Conservation (phyloP, 2,329 filamentous ascomycete genomes). For the Myriosclerotinia duriaeana region DNA sequence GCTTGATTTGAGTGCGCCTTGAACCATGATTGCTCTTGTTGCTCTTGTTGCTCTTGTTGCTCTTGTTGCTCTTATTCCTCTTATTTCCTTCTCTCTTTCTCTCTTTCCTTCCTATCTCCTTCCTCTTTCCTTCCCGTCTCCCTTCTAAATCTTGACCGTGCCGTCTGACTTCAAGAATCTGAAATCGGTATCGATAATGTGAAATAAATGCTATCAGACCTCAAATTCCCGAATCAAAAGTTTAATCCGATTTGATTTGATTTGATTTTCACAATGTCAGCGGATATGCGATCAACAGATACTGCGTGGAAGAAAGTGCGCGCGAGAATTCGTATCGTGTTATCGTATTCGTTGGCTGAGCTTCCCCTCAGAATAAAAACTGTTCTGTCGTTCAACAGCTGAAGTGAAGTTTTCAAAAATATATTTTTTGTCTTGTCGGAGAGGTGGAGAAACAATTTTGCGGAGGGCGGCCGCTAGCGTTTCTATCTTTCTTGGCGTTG, state of each 20-base stretch:
- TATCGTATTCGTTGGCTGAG: neutral
- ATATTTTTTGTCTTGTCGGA: neutral
- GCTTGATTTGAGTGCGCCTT: constrained; percentile 40
- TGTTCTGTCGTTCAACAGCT: neutral
- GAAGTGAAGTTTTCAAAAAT: neutral
- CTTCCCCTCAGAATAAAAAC: neutral
- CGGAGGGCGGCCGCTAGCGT: constrained; percentile 14
- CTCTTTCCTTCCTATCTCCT: neutral
- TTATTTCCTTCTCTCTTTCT: neutral
- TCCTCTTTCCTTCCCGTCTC: neutral
- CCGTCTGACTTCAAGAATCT: too few species aligned
- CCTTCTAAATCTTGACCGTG: too few species aligned
- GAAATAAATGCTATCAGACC: too few species aligned
- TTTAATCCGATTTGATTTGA: too few species aligned
- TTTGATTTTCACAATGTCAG: too few species aligned
- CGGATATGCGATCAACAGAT: too few species aligned
- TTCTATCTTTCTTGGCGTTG: neutral
- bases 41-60: neutral
- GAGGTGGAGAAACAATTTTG: constrained; percentile 15
- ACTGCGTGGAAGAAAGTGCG: too few species aligned
- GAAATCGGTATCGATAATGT: too few species aligned
- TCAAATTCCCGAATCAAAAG: too few species aligned
- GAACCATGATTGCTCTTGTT: constrained; percentile 34
- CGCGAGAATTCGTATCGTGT: too few species aligned
- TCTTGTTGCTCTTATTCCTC: neutral